Percentiles rank a stretch among this genome's conserved stretches.
Evolutionary conservation across 305 asterid genomes (phyloP).

Genomic region (Rubia tinctorum): DNA sequence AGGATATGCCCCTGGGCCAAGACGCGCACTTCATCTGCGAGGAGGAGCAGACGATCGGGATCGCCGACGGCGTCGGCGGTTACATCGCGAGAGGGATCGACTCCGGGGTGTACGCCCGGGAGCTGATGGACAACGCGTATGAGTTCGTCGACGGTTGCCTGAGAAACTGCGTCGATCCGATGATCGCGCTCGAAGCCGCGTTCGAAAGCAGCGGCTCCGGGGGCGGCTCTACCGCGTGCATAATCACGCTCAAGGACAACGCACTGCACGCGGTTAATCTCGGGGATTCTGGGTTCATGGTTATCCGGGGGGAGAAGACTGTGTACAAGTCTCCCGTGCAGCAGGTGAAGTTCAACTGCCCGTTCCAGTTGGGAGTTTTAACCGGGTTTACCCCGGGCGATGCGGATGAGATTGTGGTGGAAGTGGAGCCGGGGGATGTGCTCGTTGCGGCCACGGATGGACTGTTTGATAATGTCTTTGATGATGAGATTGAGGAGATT

Average conservation of each 20-base stretch:
- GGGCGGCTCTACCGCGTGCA: not conserved
- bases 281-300: not conserved
- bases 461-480: not conserved
- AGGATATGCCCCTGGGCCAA: not conserved
- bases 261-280: not conserved
- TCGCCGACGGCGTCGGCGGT: not conserved
- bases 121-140: not conserved
- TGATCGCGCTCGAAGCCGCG: not conserved
- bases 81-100: not conserved
- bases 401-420: not conserved
- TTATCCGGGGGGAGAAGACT: not conserved
- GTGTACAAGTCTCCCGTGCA: not conserved
- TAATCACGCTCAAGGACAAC: not conserved
- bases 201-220: not conserved
- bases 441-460: not conserved
- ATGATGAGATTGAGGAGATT: not conserved
- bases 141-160: not conserved
- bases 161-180: not conserved
- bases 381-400: not conserved
- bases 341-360: not conserved
- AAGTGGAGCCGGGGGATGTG: not conserved
- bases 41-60: not conserved
- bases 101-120: not conserved
- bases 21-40: not conserved
- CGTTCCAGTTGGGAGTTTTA: not conserved